phyloP scores from a whole-genome alignment of 805 yeast genomes.

The Pichia membranifaciens region DNA sequence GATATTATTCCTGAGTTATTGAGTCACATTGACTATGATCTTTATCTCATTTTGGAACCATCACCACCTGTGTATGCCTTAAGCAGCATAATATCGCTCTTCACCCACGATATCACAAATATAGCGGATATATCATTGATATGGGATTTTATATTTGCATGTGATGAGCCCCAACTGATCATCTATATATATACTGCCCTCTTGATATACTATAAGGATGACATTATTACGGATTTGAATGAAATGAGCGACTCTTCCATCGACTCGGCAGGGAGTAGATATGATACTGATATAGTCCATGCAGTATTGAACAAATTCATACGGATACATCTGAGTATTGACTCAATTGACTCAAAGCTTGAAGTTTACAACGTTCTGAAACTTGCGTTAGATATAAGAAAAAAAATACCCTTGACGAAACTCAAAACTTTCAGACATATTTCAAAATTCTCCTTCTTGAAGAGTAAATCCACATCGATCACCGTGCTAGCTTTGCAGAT shows the following conservation, averaged over 20 bases:
- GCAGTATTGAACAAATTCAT: constrained; percentile 25
- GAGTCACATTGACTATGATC: constrained; percentile 39
- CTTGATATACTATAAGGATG: constrained; percentile 39
- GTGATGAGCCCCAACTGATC: constrained; percentile 47
- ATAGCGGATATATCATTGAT: constrained; percentile 46
- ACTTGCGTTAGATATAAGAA: constrained; percentile 14
- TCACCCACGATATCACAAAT: constrained; percentile 60
- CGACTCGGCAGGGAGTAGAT: constrained; percentile 23
- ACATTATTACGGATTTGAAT: constrained; percentile 33
- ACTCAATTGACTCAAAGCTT: constrained; percentile 20
- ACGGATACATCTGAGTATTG: constrained; percentile 21
- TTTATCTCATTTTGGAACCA: constrained; percentile 37
- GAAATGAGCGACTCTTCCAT: constrained; percentile 27
- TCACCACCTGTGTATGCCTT: constrained; percentile 61
- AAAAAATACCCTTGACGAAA: constrained; percentile 8
- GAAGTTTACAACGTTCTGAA: constrained; percentile 26
- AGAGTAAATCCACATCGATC: constrained; percentile 8
- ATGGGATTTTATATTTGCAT: constrained; percentile 64
- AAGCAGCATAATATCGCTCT: constrained; percentile 72
- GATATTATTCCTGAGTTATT: constrained; percentile 60
- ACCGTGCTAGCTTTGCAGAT: constrained; percentile 17
- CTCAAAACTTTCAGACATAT: constrained; percentile 7
- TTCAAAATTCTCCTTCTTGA: constrained; percentile 22
- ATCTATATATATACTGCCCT: constrained; percentile 59
- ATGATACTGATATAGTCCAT: constrained; percentile 26